Evolutionary conservation across 1,284 basidiomycete species (phyloP).

Genomic region (Peniophora sp.): DNA sequence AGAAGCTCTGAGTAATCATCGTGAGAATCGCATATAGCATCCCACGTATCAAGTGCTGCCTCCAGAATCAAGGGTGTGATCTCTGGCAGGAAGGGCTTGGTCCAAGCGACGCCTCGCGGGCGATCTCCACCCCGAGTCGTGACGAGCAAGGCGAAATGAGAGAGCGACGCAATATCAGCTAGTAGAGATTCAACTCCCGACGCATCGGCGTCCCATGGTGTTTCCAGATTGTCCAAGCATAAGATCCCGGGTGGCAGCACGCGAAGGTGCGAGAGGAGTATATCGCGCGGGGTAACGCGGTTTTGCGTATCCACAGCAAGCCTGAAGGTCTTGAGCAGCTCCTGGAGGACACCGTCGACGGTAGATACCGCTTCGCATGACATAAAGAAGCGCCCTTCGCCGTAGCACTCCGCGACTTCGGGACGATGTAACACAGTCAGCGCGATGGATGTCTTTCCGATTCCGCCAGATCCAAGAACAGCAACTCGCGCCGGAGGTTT

Average conservation of each 20-base stretch:
- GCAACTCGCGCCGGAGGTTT: slow-evolving; percentile 9
- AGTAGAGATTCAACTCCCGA: neutral
- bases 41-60: neutral
- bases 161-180: neutral
- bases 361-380: slow-evolving; percentile 18
- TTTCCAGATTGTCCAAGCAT: slow-evolving; percentile 26
- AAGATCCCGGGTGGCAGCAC: slow-evolving; percentile 13
- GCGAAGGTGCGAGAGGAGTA: slow-evolving; percentile 8
- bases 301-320: neutral
- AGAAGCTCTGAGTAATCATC: neutral
- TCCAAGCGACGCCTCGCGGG: neutral
- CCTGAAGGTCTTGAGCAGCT: slow-evolving; percentile 11
- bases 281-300: neutral
- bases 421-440: slow-evolving; percentile 17
- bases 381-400: slow-evolving; percentile 16
- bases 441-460: slow-evolving; percentile 27
- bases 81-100: neutral
- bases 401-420: slow-evolving; percentile 10
- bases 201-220: slow-evolving; percentile 16
- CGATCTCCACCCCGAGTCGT: slow-evolving; percentile 1
- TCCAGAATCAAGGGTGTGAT: neutral
- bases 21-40: neutral
- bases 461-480: slow-evolving; percentile 24
- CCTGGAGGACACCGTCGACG: slow-evolving; percentile 11
- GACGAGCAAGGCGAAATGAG: neutral